These are phyloP conservation scores for Papiliotrema fonsecae DNA, from an alignment of 1,284 basidiomycete species.

Conservation along the genomic window DNA sequence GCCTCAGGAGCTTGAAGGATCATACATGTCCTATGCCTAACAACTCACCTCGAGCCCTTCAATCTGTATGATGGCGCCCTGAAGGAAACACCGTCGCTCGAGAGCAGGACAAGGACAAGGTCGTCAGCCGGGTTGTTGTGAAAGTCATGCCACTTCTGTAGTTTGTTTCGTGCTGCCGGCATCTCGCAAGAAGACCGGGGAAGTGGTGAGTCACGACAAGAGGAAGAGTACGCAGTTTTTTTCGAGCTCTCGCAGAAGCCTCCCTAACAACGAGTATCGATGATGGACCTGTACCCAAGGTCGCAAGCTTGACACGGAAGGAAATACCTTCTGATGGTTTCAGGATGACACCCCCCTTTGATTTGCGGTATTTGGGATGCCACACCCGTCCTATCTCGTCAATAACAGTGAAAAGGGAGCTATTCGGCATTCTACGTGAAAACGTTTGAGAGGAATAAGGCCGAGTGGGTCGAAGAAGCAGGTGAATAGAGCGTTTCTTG, in stretches of 20 bases:
- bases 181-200: neutral
- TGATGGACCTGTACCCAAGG: neutral
- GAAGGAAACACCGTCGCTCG: neutral
- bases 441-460: too few relatives aligned
- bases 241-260: neutral
- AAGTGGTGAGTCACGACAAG: neutral
- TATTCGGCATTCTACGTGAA: too few relatives aligned
- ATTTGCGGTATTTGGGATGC: too few relatives aligned
- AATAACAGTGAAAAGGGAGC: too few relatives aligned
- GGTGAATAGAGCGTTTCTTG: too few relatives aligned
- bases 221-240: neutral
- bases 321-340: neutral
- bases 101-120: neutral
- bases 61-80: neutral
- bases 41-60: neutral
- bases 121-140: neutral
- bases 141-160: neutral
- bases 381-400: too few relatives aligned
- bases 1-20: neutral
- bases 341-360: too few relatives aligned
- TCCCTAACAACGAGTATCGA: neutral
- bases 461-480: too few relatives aligned
- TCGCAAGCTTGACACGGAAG: neutral
- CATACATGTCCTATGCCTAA: neutral
- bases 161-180: neutral